Conservation (phyloP, 1,284 basidiomycete genomes). For the Sporisorium graminicola region DNA sequence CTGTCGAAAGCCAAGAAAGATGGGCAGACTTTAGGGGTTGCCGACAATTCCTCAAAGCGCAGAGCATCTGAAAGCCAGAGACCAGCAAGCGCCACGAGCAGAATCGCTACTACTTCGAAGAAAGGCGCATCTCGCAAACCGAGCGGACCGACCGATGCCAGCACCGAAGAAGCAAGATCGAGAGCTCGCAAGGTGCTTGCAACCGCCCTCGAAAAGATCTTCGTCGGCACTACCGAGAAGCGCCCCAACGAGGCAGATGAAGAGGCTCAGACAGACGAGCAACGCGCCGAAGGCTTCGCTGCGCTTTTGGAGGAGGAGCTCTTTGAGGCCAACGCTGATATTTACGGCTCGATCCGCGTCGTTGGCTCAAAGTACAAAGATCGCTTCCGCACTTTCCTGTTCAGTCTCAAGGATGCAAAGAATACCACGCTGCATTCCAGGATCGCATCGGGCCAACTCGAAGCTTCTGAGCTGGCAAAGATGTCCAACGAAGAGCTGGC, state of each 20-base stretch:
- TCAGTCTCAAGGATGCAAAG: constrained; percentile 67
- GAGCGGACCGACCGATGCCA: constrained; percentile 33
- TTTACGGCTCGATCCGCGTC: constrained; percentile 21
- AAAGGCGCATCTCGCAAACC: constrained; percentile 25
- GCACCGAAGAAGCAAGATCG: constrained; percentile 43
- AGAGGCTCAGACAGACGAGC: constrained; percentile 13
- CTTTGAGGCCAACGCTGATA: constrained; percentile 51
- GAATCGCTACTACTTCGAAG: constrained; percentile 9
- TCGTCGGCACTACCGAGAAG: constrained; percentile 1
- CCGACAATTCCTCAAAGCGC: constrained; percentile 1
- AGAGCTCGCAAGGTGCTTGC: constrained; percentile 39
- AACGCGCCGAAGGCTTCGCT: constrained; percentile 35
- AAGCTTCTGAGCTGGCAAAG: constrained; percentile 55
- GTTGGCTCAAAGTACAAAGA: constrained; percentile 60
- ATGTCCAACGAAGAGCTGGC: constrained; percentile 66
- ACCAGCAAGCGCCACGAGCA: constrained; percentile 30
- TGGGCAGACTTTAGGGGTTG: background rate
- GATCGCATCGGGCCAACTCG: constrained; percentile 58
- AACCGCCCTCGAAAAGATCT: constrained; percentile 32
- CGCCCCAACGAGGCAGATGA: background rate
- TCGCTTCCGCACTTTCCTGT: constrained; percentile 64
- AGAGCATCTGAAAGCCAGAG: constrained; percentile 16
- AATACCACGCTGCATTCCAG: constrained; percentile 62
- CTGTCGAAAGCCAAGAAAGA: background rate
- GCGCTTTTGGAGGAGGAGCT: constrained; percentile 50